phyloP scores from a whole-genome alignment of 225 moss, liverwort and hornwort genomes.

The Rhytidiadelphus loreus region DNA sequence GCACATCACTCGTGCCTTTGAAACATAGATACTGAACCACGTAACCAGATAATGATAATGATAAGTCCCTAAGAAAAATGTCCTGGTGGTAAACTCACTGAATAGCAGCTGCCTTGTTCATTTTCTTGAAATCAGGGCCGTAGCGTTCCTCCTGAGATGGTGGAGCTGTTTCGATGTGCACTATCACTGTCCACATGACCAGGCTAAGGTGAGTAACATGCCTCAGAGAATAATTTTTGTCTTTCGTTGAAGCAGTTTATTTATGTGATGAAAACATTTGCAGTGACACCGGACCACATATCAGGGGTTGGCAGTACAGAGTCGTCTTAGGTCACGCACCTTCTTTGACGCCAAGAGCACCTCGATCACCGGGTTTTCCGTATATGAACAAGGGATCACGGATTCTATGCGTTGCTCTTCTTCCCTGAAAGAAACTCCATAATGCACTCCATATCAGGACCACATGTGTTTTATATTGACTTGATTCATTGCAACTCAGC shows the following conservation, averaged over 20 bases:
- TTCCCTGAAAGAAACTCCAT: slow-evolving; percentile 10
- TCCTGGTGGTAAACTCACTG: slow-evolving; percentile 12
- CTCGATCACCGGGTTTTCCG: slow-evolving; percentile 38
- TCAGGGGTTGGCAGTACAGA: not conserved
- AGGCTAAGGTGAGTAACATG: not conserved
- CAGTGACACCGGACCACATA: not conserved
- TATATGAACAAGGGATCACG: slow-evolving; percentile 43
- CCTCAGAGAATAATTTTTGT: not conserved
- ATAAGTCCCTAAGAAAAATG: not conserved
- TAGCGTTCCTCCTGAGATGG: slow-evolving; percentile 10
- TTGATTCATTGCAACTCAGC: not conserved
- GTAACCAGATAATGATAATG: not conserved
- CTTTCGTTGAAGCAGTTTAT: not conserved
- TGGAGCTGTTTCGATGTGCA: slow-evolving; percentile 27
- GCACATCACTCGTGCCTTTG: not conserved
- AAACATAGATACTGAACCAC: not conserved
- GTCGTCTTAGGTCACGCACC: slow-evolving; percentile 9
- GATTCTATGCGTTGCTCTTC: slow-evolving; percentile 32
- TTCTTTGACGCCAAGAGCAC: slow-evolving; percentile 50
- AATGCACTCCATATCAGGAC: not conserved
- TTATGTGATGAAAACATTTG: not conserved
- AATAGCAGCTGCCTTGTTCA: slow-evolving; percentile 54
- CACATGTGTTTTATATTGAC: not conserved
- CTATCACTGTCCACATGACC: slow-evolving; percentile 30
- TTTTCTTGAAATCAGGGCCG: slow-evolving; percentile 57